Conservation (phyloP, 345 rosid species). For the Dimocarpus longan region DNA sequence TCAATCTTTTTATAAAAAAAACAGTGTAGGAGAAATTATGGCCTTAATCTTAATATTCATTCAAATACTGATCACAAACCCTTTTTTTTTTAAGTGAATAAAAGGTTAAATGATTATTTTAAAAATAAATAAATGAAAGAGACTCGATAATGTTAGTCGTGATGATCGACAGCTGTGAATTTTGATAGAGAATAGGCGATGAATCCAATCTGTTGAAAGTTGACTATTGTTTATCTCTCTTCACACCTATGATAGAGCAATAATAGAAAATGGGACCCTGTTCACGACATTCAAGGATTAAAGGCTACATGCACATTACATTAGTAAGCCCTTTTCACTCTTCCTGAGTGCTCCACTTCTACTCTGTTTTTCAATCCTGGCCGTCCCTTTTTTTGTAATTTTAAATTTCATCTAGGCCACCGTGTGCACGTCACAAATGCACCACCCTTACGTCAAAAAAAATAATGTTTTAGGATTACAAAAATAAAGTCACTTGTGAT, state of each 20-base stretch:
- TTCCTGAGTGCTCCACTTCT: slow-evolving; percentile 18
- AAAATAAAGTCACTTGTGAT: no score
- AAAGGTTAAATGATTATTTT: no score
- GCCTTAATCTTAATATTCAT: neutral
- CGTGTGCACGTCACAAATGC: slow-evolving; percentile 12
- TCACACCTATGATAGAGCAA: slow-evolving; percentile 7
- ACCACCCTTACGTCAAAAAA: slow-evolving; percentile 20
- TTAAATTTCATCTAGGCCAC: neutral
- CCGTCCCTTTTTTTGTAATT: slow-evolving; percentile 5
- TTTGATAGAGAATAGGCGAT: neutral
- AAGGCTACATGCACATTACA: neutral
- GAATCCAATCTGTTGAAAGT: slow-evolving; percentile 21
- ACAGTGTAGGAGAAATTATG: neutral
- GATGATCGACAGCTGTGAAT: neutral
- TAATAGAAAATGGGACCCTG: slow-evolving; percentile 16
- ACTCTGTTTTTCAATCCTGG: neutral
- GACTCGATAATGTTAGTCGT: no score
- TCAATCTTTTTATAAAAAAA: no score
- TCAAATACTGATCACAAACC: neutral
- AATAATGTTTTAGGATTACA: no score
- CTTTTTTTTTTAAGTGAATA: no score
- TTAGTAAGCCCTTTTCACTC: neutral
- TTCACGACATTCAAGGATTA: neutral
- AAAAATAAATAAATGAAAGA: neutral
- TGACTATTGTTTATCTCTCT: slow-evolving; percentile 13